A percentile compares a stretch with the other conserved stretches of the same genome.
phyloP scores from a whole-genome alignment of 208 protist genomes.

The Crithidia acanthocephali region DNA sequence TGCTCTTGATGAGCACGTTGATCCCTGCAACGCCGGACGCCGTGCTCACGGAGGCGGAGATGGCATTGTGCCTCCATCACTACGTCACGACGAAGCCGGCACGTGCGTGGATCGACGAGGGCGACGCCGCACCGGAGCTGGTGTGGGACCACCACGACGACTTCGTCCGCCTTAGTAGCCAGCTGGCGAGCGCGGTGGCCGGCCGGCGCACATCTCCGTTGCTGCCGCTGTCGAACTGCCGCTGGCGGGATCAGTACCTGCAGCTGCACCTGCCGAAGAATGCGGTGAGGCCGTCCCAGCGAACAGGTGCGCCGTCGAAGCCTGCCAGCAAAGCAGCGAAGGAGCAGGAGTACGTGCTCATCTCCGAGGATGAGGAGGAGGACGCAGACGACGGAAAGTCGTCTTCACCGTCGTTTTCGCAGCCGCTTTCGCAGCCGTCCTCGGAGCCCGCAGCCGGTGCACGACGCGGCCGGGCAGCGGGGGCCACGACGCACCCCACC shows the following conservation, averaged over 20 bases:
- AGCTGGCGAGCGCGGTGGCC: background rate
- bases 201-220: background rate
- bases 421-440: background rate
- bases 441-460: background rate
- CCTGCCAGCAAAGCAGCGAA: background rate
- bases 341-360: slow-evolving; percentile 15
- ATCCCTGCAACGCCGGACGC: slow-evolving; percentile 8
- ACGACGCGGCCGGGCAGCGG: background rate
- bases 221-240: background rate
- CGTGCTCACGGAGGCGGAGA: slow-evolving; percentile 26
- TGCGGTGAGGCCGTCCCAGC: background rate
- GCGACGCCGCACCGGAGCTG: slow-evolving; percentile 20
- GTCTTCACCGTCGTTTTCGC: background rate
- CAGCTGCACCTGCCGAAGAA: background rate
- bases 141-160: slow-evolving; percentile 21
- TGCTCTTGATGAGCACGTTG: slow-evolving; percentile 12
- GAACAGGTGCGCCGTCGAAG: background rate
- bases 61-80: slow-evolving; percentile 24
- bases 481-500: background rate
- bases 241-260: slow-evolving; percentile 25
- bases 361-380: slow-evolving; percentile 34
- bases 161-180: background rate
- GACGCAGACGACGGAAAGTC: slow-evolving; percentile 4
- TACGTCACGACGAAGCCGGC: slow-evolving; percentile 1
- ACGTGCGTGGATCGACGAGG: slow-evolving; percentile 21